Evolutionary conservation across 202 grass and related monocot species (phyloP).

Genomic region (Tripidium arundinaceum): DNA sequence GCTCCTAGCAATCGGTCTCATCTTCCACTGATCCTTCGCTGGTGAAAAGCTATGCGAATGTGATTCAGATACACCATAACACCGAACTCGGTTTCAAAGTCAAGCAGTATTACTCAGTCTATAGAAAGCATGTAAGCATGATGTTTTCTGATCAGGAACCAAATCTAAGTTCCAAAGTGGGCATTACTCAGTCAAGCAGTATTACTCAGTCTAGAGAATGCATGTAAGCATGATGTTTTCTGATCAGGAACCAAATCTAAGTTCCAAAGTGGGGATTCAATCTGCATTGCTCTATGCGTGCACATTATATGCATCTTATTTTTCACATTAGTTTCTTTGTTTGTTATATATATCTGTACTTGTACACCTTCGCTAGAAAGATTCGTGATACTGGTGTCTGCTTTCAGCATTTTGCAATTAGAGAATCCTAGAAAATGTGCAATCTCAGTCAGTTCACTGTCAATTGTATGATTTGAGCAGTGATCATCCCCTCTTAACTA

Average conservation of each 20-base stretch:
- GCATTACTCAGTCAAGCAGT: no score
- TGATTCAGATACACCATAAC: background rate
- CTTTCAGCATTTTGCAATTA: background rate
- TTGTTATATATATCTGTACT: background rate
- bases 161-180: no score
- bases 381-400: background rate
- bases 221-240: no score
- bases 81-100: background rate
- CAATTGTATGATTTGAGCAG: no score
- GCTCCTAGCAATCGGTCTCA: background rate
- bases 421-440: background rate
- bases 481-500: background rate
- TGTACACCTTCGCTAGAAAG: background rate
- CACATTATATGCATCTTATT: background rate
- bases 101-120: background rate
- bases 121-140: no score
- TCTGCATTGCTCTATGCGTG: background rate
- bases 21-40: background rate
- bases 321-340: background rate
- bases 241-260: no score
- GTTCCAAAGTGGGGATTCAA: background rate
- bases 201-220: no score
- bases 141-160: no score
- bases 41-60: background rate
- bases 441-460: no score